These are phyloP conservation scores for Suaeda aralocaspica DNA, from an alignment of 148 eudicot genomes.

Conservation along the genomic window DNA sequence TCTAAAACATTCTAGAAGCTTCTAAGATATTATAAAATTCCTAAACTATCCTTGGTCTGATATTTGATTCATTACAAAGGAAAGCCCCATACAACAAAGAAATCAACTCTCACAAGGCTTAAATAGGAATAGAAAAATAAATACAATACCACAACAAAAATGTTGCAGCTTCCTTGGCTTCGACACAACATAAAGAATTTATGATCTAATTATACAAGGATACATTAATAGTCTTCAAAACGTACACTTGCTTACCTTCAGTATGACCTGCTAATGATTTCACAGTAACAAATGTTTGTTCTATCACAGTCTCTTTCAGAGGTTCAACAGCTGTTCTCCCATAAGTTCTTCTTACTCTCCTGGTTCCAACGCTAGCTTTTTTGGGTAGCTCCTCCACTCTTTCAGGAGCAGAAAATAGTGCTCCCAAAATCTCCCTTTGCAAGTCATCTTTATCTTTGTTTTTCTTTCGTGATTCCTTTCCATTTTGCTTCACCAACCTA, in stretches of 20 bases:
- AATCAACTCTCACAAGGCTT: background rate
- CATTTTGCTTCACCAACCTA: slow-evolving; percentile 24
- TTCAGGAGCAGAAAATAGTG: slow-evolving; percentile 53
- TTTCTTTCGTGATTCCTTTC: slow-evolving; percentile 25
- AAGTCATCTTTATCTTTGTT: slow-evolving; percentile 31
- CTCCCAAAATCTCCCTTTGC: slow-evolving; percentile 52
- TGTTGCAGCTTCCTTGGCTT: background rate
- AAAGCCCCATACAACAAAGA: background rate
- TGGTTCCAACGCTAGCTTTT: slow-evolving; percentile 14
- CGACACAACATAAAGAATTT: background rate
- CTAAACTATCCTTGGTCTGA: no score
- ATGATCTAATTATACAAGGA: background rate
- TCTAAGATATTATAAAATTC: no score
- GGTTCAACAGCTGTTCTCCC: slow-evolving; percentile 47
- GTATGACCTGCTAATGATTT: slow-evolving; percentile 33
- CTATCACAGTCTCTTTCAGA: slow-evolving; percentile 29
- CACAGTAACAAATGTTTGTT: slow-evolving; percentile 29
- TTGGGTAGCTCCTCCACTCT: slow-evolving; percentile 40
- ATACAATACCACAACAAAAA: background rate
- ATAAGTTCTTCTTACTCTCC: slow-evolving; percentile 31
- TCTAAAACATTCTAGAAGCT: no score
- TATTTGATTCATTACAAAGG: no score
- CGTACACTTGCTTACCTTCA: slow-evolving; percentile 37
- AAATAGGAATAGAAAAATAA: background rate
- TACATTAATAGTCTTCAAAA: background rate